A percentile compares a stretch with the other conserved stretches of the same genome.
Evolutionary conservation across 2,329 filamentous ascomycete genomes (phyloP).

Genomic region (Ilyonectria mors-panacis): DNA sequence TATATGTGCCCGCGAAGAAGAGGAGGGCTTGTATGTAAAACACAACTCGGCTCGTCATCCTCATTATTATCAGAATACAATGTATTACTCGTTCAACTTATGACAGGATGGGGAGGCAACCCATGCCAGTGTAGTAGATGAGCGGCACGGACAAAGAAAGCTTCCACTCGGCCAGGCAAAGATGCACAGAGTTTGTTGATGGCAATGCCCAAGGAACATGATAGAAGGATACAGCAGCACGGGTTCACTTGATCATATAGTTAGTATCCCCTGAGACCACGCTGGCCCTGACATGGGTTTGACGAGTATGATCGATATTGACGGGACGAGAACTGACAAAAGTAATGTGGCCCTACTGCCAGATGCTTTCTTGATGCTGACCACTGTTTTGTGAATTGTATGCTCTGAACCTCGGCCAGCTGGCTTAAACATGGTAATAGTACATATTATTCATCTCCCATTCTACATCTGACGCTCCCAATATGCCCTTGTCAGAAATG

Average conservation of each 20-base stretch:
- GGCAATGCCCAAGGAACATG: background rate
- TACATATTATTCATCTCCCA: background rate
- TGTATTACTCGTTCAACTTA: slow-evolving; percentile 39
- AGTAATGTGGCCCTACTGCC: no score
- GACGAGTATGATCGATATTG: background rate
- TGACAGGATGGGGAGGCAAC: background rate
- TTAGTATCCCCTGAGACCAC: background rate
- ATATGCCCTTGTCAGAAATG: no score
- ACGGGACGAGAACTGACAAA: no score
- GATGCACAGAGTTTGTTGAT: background rate
- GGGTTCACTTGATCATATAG: background rate
- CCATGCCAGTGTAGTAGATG: background rate
- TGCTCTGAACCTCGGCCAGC: background rate
- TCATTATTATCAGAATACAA: slow-evolving; percentile 45
- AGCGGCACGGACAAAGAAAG: background rate
- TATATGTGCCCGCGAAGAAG: slow-evolving; percentile 37
- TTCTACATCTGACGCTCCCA: background rate
- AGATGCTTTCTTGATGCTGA: no score
- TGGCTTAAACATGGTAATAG: background rate
- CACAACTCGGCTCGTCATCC: slow-evolving; percentile 47
- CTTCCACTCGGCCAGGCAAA: background rate
- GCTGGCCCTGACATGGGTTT: background rate
- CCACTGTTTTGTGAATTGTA: background rate
- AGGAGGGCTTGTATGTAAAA: slow-evolving; percentile 47
- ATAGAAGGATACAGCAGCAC: background rate